Percentiles rank a stretch among this genome's conserved stretches.
Conservation (phyloP, 441 rosid genomes). For the Syzygium syzygioides region DNA sequence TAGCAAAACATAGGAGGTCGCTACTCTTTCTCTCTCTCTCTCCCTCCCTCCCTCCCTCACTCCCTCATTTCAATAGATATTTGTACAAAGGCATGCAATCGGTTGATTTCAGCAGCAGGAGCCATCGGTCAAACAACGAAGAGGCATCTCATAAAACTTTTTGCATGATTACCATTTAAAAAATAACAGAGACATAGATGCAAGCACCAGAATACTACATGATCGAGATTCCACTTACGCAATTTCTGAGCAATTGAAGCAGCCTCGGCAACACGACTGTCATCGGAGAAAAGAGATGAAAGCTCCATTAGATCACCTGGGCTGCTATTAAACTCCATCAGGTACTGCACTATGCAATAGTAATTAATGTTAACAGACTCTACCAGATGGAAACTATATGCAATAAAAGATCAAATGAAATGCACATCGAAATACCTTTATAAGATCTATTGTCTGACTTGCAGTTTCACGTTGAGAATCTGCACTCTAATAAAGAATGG, state of each 20-base stretch:
- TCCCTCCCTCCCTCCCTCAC: not conserved
- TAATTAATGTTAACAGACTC: conserved; percentile 14
- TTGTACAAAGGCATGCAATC: not conserved
- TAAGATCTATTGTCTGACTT: conserved; percentile 95
- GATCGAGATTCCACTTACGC: conserved; percentile 41
- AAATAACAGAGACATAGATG: not conserved
- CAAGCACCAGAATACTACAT: conserved; percentile 1
- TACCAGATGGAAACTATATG: conserved; percentile 5
- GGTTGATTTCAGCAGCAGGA: not conserved
- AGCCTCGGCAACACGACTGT: conserved; percentile 98
- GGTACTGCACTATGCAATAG: conserved; percentile 51
- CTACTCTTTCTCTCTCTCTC: not conserved
- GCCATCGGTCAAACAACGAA: not conserved
- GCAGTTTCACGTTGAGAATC: conserved; percentile 99
- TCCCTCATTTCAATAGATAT: no score
- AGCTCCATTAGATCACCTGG: conserved; percentile 99
- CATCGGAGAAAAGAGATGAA: conserved; percentile 97
- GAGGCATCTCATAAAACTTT: not conserved
- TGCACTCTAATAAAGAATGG: conserved; percentile 70
- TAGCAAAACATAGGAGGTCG: not conserved
- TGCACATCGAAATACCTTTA: conserved; percentile 54
- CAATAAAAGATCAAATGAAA: conserved; percentile 2
- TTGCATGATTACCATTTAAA: not conserved
- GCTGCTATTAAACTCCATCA: conserved; percentile 98
- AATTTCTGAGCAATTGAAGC: conserved; percentile 97